phyloP scores from a whole-genome alignment of 768 basidiomycete genomes.

The Collybia mongolica region DNA sequence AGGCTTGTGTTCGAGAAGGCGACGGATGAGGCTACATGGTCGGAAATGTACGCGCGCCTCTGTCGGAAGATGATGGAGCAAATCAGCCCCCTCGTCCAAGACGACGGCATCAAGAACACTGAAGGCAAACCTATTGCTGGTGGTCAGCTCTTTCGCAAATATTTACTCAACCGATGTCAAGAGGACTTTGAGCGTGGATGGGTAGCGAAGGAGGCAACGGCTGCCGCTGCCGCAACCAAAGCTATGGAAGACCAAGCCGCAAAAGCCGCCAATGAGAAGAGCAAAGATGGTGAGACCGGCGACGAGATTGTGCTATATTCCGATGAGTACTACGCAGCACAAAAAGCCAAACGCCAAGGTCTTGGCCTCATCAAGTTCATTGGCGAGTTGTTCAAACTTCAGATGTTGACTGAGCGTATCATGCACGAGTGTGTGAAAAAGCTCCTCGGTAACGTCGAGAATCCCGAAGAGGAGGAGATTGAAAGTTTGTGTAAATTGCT shows the following conservation, averaged over 20 bases:
- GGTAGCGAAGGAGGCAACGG: slow-evolving; percentile 84
- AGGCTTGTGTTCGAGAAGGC: slow-evolving; percentile 96
- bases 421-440: slow-evolving; percentile 99
- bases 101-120: slow-evolving; percentile 77
- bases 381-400: slow-evolving; percentile 97
- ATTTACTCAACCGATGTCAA: slow-evolving; percentile 94
- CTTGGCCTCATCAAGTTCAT: slow-evolving; percentile 98
- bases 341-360: slow-evolving; percentile 97
- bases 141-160: slow-evolving; percentile 94
- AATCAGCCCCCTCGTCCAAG: slow-evolving; percentile 84
- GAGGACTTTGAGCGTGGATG: slow-evolving; percentile 98
- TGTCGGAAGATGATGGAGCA: slow-evolving; percentile 96
- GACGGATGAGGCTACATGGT: slow-evolving; percentile 93
- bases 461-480: slow-evolving; percentile 97
- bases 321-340: slow-evolving; percentile 93
- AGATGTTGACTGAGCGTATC: slow-evolving; percentile 96
- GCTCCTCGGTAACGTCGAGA: slow-evolving; percentile 87
- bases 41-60: slow-evolving; percentile 95
- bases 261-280: slow-evolving; percentile 64
- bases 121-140: slow-evolving; percentile 92
- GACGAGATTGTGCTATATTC: slow-evolving; percentile 83
- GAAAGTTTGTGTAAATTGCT: slow-evolving; percentile 94
- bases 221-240: slow-evolving; percentile 83
- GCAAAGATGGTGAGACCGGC: slow-evolving; percentile 36
- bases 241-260: slow-evolving; percentile 82